Evolutionary conservation across 371 early-diverging fungal species (phyloP).

Genomic region (Sporodiniella umbellata): DNA sequence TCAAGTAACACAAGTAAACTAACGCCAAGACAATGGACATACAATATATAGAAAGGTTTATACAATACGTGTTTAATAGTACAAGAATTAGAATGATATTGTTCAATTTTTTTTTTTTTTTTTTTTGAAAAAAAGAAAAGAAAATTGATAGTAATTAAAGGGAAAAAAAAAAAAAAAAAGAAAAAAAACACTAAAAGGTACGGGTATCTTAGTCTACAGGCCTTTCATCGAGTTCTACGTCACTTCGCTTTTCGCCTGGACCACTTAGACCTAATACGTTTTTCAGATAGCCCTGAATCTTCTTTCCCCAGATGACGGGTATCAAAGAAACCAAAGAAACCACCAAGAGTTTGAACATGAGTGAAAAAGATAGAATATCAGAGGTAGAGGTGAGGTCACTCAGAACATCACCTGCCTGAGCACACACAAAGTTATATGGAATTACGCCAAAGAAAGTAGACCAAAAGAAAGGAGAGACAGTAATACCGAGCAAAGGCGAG

Average conservation of each 20-base stretch:
- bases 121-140: too few relatives aligned
- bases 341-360: slow-evolving; percentile 38
- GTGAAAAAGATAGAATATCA: slow-evolving; percentile 39
- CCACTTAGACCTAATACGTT: slow-evolving; percentile 16
- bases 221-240: slow-evolving; percentile 5
- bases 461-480: slow-evolving; percentile 45
- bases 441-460: slow-evolving; percentile 45
- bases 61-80: too few relatives aligned
- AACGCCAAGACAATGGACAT: background rate
- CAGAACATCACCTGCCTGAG: slow-evolving; percentile 47
- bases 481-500: slow-evolving; percentile 42
- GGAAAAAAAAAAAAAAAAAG: too few relatives aligned
- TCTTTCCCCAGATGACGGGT: slow-evolving; percentile 46
- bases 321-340: slow-evolving; percentile 44
- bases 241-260: slow-evolving; percentile 16
- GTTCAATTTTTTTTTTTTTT: too few relatives aligned
- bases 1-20: background rate
- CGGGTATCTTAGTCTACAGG: slow-evolving; percentile 3
- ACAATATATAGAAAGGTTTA: too few relatives aligned
- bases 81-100: too few relatives aligned
- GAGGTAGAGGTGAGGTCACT: slow-evolving; percentile 45
- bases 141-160: too few relatives aligned
- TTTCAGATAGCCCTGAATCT: slow-evolving; percentile 25
- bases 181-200: background rate
- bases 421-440: slow-evolving; percentile 48